Base-by-base conservation (phyloP, 2,329 filamentous ascomycete species). In the Thermochaetoides dissita region DNA sequence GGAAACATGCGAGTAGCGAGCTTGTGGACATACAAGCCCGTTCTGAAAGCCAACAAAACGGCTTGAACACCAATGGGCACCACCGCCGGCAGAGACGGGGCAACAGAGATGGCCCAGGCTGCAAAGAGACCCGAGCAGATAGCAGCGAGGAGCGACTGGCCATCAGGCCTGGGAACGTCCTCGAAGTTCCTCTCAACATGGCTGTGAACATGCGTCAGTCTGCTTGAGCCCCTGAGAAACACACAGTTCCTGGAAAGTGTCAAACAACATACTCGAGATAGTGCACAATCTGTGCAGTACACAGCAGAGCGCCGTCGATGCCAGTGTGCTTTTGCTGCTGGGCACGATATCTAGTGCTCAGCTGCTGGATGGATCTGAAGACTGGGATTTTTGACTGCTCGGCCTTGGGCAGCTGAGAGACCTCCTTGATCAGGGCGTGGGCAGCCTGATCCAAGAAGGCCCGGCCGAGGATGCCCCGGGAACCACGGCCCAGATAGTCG, bases 81-180 rank as follows among this genome's bases (percentile, higher is more conserved):
- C 32, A 84, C 63, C 37, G 75, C 68, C 11, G 72, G 73, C 38
- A 81, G 62, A 6, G 75, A 78, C 45, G 71, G 71, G 30, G 79
- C 71, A 17, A 73, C 76, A 9, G 78, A 72, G 43, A 83, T 72
- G 10, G 77, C 79, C 9, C 73, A 66, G n/a, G 76, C 79, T n/a
- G 79, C 78, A 51, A 84, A 73, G 17, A 81, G 66, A 40, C 80
- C 80, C 34, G 77, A 81, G 64, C 79, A 83, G 36, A 84, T 68
- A 44, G 78, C 79, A 24, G 17, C 17, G 17, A 24, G 17, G 17
- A 24, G 17, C 17, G 17, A 24, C 17, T 24, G 17, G 17, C 17
- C 17, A 24, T 24, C 17, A 24, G 17, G 17, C 17, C 5, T 24
- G 17, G 17, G 17, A 24, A 63, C 59, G 68, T 76, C 63, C 58